Evolutionary conservation across 2,329 filamentous ascomycete genomes (phyloP).

Genomic region (Xylariaceae sp.): DNA sequence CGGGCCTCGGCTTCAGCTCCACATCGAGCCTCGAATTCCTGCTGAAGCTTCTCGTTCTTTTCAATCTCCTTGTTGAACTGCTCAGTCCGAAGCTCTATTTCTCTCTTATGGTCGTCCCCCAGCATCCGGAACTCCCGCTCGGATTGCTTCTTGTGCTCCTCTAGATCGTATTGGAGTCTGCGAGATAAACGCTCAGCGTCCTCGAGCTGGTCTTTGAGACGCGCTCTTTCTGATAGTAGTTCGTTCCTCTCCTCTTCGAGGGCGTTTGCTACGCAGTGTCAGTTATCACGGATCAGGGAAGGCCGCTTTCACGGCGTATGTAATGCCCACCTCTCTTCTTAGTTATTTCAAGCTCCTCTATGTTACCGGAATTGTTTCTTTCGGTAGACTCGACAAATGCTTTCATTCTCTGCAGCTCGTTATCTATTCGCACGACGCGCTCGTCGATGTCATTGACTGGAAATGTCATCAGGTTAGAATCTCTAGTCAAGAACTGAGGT

Average conservation of each 20-base stretch:
- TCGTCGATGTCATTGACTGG: slow-evolving; percentile 77
- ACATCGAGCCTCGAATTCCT: slow-evolving; percentile 41
- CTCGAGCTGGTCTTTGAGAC: slow-evolving; percentile 62
- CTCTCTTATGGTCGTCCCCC: slow-evolving; percentile 40
- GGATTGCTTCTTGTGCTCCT: slow-evolving; percentile 40
- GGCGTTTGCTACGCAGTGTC: slow-evolving; percentile 39
- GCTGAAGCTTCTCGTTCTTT: slow-evolving; percentile 52
- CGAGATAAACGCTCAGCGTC: slow-evolving; percentile 55
- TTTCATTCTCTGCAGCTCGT: slow-evolving; percentile 66
- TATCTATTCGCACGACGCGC: slow-evolving; percentile 71
- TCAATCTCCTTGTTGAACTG: slow-evolving; percentile 45
- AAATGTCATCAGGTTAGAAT: slow-evolving; percentile 64
- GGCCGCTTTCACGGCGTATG: neutral
- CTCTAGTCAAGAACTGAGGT: slow-evolving; percentile 59
- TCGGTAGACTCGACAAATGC: slow-evolving; percentile 67
- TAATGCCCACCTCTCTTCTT: slow-evolving; percentile 66
- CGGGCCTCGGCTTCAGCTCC: slow-evolving; percentile 30
- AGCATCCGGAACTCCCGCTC: slow-evolving; percentile 28
- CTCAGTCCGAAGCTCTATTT: slow-evolving; percentile 51
- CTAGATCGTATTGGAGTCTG: slow-evolving; percentile 39
- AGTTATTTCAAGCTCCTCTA: slow-evolving; percentile 69
- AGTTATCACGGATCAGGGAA: slow-evolving; percentile 11
- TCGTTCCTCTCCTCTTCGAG: slow-evolving; percentile 47
- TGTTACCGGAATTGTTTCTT: slow-evolving; percentile 63
- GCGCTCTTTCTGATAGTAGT: slow-evolving; percentile 44